Evolutionary conservation across 208 protist genomes (phyloP), one percentile per base, ranked within the genome.

Genomic region (Crithidia bombi): DNA sequence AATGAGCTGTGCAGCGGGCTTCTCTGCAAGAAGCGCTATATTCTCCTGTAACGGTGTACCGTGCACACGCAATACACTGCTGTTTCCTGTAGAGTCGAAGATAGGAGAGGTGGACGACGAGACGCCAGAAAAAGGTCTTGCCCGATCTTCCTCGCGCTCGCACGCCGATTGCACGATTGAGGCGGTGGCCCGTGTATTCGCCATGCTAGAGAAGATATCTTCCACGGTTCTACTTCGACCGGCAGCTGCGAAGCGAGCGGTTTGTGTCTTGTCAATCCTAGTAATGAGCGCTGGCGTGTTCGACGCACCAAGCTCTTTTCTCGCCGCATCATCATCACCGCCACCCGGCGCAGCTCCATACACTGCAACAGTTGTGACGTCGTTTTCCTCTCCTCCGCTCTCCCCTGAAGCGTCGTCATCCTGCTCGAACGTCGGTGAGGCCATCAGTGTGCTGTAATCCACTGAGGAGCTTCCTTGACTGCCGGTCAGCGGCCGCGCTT

Each of bases 91-190:
- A 47, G 11, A 51, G 46, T 51, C n/a, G 50, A 36, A 2, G 10
- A 36, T 7, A 23, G 28, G 50, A 21, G 50, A n/a, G 50, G 25
- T 23, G 14, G 50, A 2, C 10, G 50, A 56, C 4, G 50, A 56
- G 6, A 32, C 28, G 23, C 3, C 50, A 19, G 65, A 57, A 25
- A 47, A 0, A 19, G 55, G 14, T n/a, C 65, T 26, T 41, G 25
- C 41, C 9, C 11, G 28, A 1, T 39, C 26, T 28, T 43, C n/a
- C 44, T 65, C 67, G 6, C 47, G 55, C 28, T 73, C 67, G 26
- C 67, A 73, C 19, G 67, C 67, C 1, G 67, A 25, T 5, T 46
- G 21, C 11, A 39, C 33, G 35, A 51, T 65, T 49, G 64, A 55
- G 1, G 9, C 33, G 10, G 56, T 47, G 7, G 56, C 21, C 11